Base-by-base conservation (phyloP, 73 alveolate species). In the Paramecium octaurelia region DNA sequence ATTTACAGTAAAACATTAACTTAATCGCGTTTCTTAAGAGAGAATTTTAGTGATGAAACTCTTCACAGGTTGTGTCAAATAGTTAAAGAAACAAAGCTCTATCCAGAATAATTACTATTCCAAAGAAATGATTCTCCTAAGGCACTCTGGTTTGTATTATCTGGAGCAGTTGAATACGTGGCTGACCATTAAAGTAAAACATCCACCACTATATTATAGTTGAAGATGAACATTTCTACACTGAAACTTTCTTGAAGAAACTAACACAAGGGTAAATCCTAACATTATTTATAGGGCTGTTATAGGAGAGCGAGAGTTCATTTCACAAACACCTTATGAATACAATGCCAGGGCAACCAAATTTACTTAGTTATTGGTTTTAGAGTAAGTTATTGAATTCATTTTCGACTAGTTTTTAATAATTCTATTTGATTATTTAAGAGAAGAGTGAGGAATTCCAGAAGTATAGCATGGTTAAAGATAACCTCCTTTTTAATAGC, bases 321-420 rank as follows among this genome's bases (percentile, higher is more conserved):
- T 80, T 24, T 31, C 91, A 16, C 18, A 80, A 48, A 23, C 35
- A 10, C 76, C 70, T 0, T 80, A 80, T 80, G 91, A 80, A 21
- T 80, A 80, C 23, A 31, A 42, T 43, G 91, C 91, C 16, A 80
- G 91, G 46, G 91, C 91, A 20, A 80, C 57, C n/a, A 80, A 80
- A 80, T 80, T 80, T 46, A 80, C 91, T 43, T 80, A 80, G 24
- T 46, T 80, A 23, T 20, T 80, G 9, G 46, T 31, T 4, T 7
- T 80, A 42, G 91, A 80, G 73, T 80, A 80, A 2, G 9, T 3
- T 6, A 9, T 40, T 46, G 2, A 4, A 31, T 14, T 43, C 4
- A 80, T 40, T 75, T n/a, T 54, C 6, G 4, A 18, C 20, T 75
- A 75, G 88, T 24, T 75, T 12, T n/a, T 35, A 75, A 38, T 5